Evolutionary conservation across 1,284 basidiomycete genomes (phyloP), one percentile per base, ranked within the genome.

Genomic region (Microbotryomycetes sp.): DNA sequence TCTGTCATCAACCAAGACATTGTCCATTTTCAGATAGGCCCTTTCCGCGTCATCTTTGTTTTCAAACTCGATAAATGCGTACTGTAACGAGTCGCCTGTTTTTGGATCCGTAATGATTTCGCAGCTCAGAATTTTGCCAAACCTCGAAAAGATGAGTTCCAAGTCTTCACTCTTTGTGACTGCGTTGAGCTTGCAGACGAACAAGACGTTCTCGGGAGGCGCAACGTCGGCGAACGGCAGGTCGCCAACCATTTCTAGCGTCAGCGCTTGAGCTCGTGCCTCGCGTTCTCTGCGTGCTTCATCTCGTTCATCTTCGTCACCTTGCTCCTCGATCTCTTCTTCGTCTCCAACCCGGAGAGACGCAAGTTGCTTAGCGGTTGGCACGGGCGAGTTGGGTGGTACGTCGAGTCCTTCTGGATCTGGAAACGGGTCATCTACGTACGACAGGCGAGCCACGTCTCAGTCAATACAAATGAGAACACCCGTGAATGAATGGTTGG

Each of bases 1-100:
- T 18, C 93, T 83, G 76, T 99, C 96, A 74, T 99, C 94, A n/a
- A 99, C 89, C 7, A 99, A 79, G 0, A 98, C 94, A 72, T 97
- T 97, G 75, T 98, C 94, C 94, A 99, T 99, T 76, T 97, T 98
- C 79, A 97, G 93, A 76, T 98, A 99, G 16, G 91, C 94, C 85
- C 91, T 85, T 74, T 98, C 94, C 1, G 94, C 93, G 47, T 91
- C 86, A 61, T 91, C 89, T 52, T 86, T 79, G 74, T 88, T 87
- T 74, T 96, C 92, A 77, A 97, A 99, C 77, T 98, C 96, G 72
- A 99, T 92, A 73, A 99, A 98, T 1, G 96, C 94, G 74, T 98
- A 99, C 75, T 98, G 94, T 62, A 99, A 77, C 47, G 88, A 91
- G 75, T 98, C 96, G 0, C 94, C 93, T 5, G 91, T 93, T 76